phyloP scores from a whole-genome alignment of 1,139 yeast genomes.

The Lodderomyces oxycetoniae region DNA sequence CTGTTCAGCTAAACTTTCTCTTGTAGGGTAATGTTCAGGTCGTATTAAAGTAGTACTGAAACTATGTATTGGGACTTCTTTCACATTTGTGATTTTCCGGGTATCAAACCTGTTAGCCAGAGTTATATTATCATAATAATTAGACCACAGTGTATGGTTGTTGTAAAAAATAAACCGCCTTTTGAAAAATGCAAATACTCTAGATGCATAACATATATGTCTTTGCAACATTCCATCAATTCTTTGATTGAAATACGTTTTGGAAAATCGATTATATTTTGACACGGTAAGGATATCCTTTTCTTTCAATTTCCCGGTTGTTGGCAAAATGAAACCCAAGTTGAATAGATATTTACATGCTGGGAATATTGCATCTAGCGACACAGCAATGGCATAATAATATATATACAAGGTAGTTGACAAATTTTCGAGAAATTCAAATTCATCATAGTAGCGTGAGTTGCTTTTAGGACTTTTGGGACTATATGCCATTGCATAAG shows the following conservation, averaged over 20 bases:
- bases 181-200: slow-evolving; percentile 25
- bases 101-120: slow-evolving; percentile 15
- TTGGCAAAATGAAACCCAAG: slow-evolving; percentile 20
- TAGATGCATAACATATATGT: slow-evolving; percentile 25
- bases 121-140: slow-evolving; percentile 12
- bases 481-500: slow-evolving; percentile 17
- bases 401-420: slow-evolving; percentile 23
- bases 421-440: slow-evolving; percentile 17
- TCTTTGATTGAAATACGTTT: slow-evolving; percentile 10
- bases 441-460: slow-evolving; percentile 10
- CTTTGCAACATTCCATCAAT: slow-evolving; percentile 20
- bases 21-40: slow-evolving; percentile 32
- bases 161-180: slow-evolving; percentile 20
- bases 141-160: slow-evolving; percentile 19
- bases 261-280: slow-evolving; percentile 13
- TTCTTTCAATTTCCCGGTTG: slow-evolving; percentile 13
- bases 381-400: slow-evolving; percentile 22
- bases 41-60: slow-evolving; percentile 28
- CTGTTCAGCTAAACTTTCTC: background rate
- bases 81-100: slow-evolving; percentile 16
- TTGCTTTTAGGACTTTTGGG: slow-evolving; percentile 1
- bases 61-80: slow-evolving; percentile 24
- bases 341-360: slow-evolving; percentile 22
- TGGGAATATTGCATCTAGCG: slow-evolving; percentile 27
- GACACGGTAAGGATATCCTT: slow-evolving; percentile 15